A percentile compares a stretch with the other conserved stretches of the same genome.
phyloP scores from a whole-genome alignment of 2,329 filamentous ascomycete genomes.

The Plenodomus tracheiphilus region DNA sequence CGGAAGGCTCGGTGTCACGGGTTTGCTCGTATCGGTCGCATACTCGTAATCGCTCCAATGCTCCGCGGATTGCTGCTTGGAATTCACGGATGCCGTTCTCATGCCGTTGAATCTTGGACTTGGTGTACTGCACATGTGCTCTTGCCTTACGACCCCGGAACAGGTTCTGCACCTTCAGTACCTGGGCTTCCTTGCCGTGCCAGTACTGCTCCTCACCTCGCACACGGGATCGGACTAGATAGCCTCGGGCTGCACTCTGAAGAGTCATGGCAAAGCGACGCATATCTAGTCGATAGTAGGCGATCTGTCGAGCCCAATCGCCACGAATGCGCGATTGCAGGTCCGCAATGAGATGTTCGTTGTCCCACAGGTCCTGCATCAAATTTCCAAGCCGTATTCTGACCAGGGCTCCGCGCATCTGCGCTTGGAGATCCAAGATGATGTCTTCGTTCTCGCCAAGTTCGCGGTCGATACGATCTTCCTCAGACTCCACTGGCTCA shows the following conservation, averaged over 20 bases:
- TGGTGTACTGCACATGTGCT: conserved; percentile 52
- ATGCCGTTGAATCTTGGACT: conserved; percentile 51
- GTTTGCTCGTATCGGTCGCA: conserved; percentile 62
- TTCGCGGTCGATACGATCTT: conserved; percentile 83
- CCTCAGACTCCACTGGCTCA: conserved; percentile 78
- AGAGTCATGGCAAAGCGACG: conserved; percentile 75
- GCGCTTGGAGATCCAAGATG: conserved; percentile 81
- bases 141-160: conserved; percentile 66
- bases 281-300: conserved; percentile 82
- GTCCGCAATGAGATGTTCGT: conserved; percentile 75
- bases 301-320: conserved; percentile 82
- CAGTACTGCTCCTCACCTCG: conserved; percentile 67
- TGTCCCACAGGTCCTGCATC: conserved; percentile 91
- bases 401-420: conserved; percentile 78
- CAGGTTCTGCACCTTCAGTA: conserved; percentile 81
- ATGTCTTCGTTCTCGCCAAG: conserved; percentile 72
- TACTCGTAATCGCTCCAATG: conserved; percentile 47
- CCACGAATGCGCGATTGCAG: conserved; percentile 86
- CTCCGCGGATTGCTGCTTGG: conserved; percentile 60
- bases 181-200: conserved; percentile 69
- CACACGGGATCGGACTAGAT: conserved; percentile 69
- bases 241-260: conserved; percentile 78
- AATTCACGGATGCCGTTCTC: conserved; percentile 53
- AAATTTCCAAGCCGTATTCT: conserved; percentile 75
- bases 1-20: conserved; percentile 65